Base-by-base conservation (phyloP, 371 early-diverging fungal genomes). In the Rozella allomycis region DNA sequence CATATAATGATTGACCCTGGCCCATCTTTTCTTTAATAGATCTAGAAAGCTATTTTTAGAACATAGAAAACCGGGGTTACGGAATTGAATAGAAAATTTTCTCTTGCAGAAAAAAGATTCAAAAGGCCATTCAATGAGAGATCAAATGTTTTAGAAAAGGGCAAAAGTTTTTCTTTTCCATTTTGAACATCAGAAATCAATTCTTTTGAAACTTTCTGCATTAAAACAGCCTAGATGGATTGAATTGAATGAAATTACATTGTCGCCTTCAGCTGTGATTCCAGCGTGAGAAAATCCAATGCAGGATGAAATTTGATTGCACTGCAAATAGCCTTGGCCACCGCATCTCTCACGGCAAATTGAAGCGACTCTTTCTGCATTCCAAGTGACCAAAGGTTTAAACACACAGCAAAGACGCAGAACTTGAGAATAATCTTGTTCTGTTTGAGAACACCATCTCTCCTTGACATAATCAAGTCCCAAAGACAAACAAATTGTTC, bases 251-350 rank as follows among this genome's bases (percentile, higher is more conserved):
- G n/a, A n/a, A n/a, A n/a, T n/a, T n/a, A n/a, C n/a, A 52, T 72
- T 70, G 39, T 74, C 72, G n/a, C 74, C 74, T 49, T 74, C 74
- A n/a, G 74, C 72, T 12, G 74, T 68, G 48, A 74, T 72, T 31
- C 70, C 67, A 11, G 60, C 61, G 41, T 64, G 66, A 16, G 54
- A 35, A 33, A 57, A 55, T 1, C 52, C 37, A 40, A 61, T 53
- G 36, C 51, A 47, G 11, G 48, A 36, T 4, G 61, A 64, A 30
- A 72, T 50, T 23, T 61, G 47, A 41, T 68, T 69, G 31, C 55
- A 49, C 9, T 52, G 40, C 14, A 73, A 49, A 45, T 72, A 71
- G 1, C 76, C 76, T 46, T 76, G 72, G 6, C 74, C 76, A 27
- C 72, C 73, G 41, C 70, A 71, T 25, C 74, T 55, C 39, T 76